Evolutionary conservation across 176 grass and related monocot species (phyloP).

Genomic region (Aegilops longissima): DNA sequence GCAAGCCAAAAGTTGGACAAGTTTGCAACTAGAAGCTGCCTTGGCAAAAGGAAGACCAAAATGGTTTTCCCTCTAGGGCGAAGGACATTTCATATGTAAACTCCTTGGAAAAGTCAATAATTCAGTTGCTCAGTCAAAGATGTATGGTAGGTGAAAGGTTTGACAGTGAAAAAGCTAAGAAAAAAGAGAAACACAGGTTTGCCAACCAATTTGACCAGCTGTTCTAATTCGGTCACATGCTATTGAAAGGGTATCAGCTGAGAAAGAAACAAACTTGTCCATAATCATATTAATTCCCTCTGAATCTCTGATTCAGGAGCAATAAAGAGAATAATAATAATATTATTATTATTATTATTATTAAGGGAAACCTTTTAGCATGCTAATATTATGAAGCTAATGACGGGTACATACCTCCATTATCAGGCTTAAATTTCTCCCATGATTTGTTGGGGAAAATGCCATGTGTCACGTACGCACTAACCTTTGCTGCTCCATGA

Average conservation of each 20-base stretch:
- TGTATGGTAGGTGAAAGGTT: conserved; percentile 1
- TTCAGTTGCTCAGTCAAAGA: conserved; percentile 17
- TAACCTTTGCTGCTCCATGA: conserved; percentile 93
- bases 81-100: background rate
- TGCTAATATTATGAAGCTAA: conserved; percentile 12
- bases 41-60: background rate
- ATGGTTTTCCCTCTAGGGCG: background rate
- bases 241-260: background rate
- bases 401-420: conserved; percentile 53
- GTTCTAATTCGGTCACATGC: background rate
- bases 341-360: background rate
- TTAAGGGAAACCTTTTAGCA: background rate
- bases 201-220: background rate
- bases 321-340: background rate
- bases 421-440: conserved; percentile 77
- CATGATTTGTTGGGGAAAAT: conserved; percentile 90
- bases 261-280: conserved; percentile 21
- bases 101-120: conserved; percentile 10
- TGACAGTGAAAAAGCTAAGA: background rate
- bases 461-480: conserved; percentile 91
- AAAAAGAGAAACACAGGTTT: background rate
- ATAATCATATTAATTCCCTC: conserved; percentile 3
- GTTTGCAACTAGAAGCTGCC: background rate
- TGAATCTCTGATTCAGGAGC: conserved; percentile 13
- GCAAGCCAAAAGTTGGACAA: background rate